Percentiles rank a stretch among this genome's conserved stretches.
Evolutionary conservation across 73 alveolate species (phyloP).

Genomic region (Halteria grandinella): DNA sequence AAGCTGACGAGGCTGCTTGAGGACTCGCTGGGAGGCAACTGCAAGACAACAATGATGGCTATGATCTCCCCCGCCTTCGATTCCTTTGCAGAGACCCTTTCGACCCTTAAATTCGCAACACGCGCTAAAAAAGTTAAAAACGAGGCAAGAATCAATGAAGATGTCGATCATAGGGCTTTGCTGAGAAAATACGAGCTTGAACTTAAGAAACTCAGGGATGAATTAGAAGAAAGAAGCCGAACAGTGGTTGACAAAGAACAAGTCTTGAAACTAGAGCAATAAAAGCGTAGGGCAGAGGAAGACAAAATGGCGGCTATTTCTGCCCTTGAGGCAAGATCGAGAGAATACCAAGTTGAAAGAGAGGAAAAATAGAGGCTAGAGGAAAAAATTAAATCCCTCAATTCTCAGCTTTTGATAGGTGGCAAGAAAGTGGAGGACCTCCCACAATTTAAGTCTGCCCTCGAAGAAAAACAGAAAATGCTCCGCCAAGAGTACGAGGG

Average conservation of each 20-base stretch:
- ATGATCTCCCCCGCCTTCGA: constrained; percentile 92
- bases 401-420: constrained; percentile 95
- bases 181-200: constrained; percentile 96
- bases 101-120: constrained; percentile 83
- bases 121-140: constrained; percentile 89
- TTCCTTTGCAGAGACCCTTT: constrained; percentile 74
- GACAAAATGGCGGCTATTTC: constrained; percentile 93
- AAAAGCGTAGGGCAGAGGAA: constrained; percentile 81
- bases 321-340: constrained; percentile 91
- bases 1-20: constrained; percentile 87
- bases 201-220: constrained; percentile 85
- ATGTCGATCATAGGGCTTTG: constrained; percentile 85
- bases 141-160: constrained; percentile 85
- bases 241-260: constrained; percentile 80
- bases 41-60: constrained; percentile 91
- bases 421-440: constrained; percentile 97
- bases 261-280: constrained; percentile 82
- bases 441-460: constrained; percentile 91
- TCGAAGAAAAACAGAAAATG: constrained; percentile 84
- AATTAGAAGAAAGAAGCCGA: constrained; percentile 82
- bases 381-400: constrained; percentile 93
- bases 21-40: constrained; percentile 89
- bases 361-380: constrained; percentile 95
- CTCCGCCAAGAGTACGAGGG: constrained; percentile 83
- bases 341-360: constrained; percentile 91